Evolutionary conservation across 805 yeast species (phyloP).

Genomic region (Metschnikowia colocasiae): DNA sequence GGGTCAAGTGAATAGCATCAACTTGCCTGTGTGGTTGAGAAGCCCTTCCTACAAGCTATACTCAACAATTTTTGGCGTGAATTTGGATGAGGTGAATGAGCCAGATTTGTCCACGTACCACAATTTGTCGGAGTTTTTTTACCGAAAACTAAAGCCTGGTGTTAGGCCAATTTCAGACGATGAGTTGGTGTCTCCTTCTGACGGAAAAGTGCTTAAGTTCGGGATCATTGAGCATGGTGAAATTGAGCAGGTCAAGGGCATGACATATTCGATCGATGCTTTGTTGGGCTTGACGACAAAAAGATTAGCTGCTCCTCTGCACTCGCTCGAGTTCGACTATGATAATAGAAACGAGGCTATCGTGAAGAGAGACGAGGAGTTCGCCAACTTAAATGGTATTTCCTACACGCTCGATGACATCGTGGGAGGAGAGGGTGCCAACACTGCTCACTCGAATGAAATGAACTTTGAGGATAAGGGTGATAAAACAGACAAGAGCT

Average conservation of each 20-base stretch:
- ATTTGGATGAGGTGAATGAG: conserved; percentile 83
- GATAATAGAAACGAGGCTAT: conserved; percentile 39
- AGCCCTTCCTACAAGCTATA: conserved; percentile 77
- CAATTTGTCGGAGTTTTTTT: conserved; percentile 88
- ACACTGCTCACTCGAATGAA: conserved; percentile 43
- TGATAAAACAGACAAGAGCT: conserved; percentile 49
- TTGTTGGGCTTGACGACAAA: conserved; percentile 64
- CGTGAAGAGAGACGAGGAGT: conserved; percentile 58
- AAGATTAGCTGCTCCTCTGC: conserved; percentile 53
- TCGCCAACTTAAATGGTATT: conserved; percentile 76
- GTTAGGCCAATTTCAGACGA: conserved; percentile 69
- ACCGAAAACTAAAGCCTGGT: conserved; percentile 73
- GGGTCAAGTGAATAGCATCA: conserved; percentile 86
- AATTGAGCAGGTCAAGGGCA: conserved; percentile 95
- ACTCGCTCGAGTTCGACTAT: conserved; percentile 44
- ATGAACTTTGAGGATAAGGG: conserved; percentile 61
- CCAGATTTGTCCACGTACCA: conserved; percentile 69
- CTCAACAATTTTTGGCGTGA: conserved; percentile 78
- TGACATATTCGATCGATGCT: conserved; percentile 87
- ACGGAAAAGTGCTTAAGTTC: conserved; percentile 82
- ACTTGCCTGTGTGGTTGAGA: conserved; percentile 84
- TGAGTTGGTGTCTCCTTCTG: conserved; percentile 83
- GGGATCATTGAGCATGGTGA: conserved; percentile 81
- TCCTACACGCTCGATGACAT: conserved; percentile 66
- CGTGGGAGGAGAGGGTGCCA: conserved; percentile 50